Evolutionary conservation across 2,329 filamentous ascomycete genomes (phyloP), one percentile per base, ranked within the genome.

Genomic region (Aspergillus puulaauensis): DNA sequence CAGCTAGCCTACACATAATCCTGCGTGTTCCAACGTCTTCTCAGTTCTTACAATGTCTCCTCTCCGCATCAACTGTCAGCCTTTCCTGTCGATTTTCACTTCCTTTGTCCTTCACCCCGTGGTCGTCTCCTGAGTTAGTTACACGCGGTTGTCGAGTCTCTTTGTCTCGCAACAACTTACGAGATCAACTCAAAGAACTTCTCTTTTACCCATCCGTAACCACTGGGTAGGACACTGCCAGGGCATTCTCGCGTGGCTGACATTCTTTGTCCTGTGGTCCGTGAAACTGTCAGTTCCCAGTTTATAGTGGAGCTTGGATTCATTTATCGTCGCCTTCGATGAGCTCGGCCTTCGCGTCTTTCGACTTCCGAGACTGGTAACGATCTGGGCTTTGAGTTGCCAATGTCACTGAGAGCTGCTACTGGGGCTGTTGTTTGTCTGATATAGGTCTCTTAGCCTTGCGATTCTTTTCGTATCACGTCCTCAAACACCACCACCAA

Each of bases 31-130:
- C 52, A 48, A 9, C 33, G 31, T 48, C 35, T 40, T 8, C 37
- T 48, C 37, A 33, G 27, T 31, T 33, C 45, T 47, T 45, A 50
- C 17, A 24, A 55, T 49, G 45, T 37, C 53, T 55, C 17, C 27
- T 35, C 23, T 53, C 27, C 14, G n/a, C 14, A 3, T 31, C 27
- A 31, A 31, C 27, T 15, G 14, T 43, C 33, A 11, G 24, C 6
- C 11, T 47, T 33, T 33, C 11, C 14, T 5, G 33, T 21, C 2
- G 21, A 6, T 37, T 40, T 44, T 44, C 37, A 40, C 31, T 21
- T 35, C n/a, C 52, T 54, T 48, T 41, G 44, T 49, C n/a, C 15
- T 50, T 4, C n/a, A 43, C 19, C 35, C 6, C 11, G 12, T 11
- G 15, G 23, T 37, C 31, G 15, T 19, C 6, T 44, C 37, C 49